Base-by-base conservation (phyloP, 1,284 basidiomycete species). In the Leccinum pallidistipes region DNA sequence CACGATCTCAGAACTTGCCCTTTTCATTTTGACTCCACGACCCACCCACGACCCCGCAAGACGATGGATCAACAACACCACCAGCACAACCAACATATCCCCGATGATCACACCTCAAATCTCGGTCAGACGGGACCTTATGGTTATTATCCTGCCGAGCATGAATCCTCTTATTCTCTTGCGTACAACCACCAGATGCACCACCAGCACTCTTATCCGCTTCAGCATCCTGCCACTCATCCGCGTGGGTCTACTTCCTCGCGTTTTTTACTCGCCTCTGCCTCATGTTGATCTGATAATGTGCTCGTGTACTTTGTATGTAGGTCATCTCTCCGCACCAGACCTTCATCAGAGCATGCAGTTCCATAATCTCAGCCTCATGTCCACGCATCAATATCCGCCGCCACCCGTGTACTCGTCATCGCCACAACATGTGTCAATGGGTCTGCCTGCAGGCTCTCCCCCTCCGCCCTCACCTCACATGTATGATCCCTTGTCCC, bases 401-500 rank as follows among this genome's bases (percentile, higher is more conserved):
- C 76, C 74, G 66, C 72, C 71, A 74, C 78, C 79, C 72, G 80
- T 81, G 73, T 83, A 81, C 69, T 78, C 76, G 64, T 77, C 80
- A 69, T 80, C 83, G 75, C 74, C 78, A 72, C 78, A 80, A 74
- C 83, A 82, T 82, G 81, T 81, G 71, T 75, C 74, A 66, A 76
- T 85, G 76, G 77, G 76, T 62, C 74, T 83, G 66, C 80, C 83
- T 67, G 75, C 77, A 62, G 74, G 69, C 67, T 83, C 82, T 69
- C 87, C 89, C 73, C 86, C 89, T 74, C 87, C 90, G 66, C 84
- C 84, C 66, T 89, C 87, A 67, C 89, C 90, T 75, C 83, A 86
- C 78, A 83, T 88, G 78, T 91, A 91, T 77, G 88, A 89, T 78
- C 86, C 90, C 73, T 79, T 91, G 70, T 90, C 89, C 59, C 90